Conservation (phyloP, 306 rosid species). For the Geum urbanum region DNA sequence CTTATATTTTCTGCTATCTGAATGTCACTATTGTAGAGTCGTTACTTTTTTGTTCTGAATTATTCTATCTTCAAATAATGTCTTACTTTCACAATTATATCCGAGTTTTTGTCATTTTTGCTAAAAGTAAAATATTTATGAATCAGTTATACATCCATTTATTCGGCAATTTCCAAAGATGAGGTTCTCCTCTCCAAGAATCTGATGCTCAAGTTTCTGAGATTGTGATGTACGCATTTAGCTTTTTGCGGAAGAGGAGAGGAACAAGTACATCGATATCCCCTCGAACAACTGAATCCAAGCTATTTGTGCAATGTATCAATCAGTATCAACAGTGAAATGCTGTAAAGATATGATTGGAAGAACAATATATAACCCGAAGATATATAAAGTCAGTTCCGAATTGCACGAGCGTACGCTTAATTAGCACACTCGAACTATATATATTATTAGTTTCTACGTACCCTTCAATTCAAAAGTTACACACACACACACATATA, state of each 20-base stretch:
- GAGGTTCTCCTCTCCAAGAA: slow-evolving; percentile 2
- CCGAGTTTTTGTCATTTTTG: background rate
- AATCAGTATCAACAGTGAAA: background rate
- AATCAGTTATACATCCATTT: background rate
- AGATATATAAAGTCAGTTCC: background rate
- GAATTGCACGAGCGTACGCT: background rate
- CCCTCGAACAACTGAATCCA: background rate
- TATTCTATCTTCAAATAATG: background rate
- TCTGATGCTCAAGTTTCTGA: slow-evolving; percentile 4
- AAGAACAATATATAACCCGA: background rate
- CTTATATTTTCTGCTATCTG: too few species aligned
- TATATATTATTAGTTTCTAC: too few species aligned
- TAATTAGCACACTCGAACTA: background rate
- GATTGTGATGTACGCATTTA: slow-evolving; percentile 9
- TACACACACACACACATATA: too few species aligned
- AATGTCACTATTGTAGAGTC: too few species aligned
- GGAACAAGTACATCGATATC: background rate
- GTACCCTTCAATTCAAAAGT: too few species aligned
- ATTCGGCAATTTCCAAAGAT: background rate
- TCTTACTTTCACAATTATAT: background rate
- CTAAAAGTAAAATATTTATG: background rate
- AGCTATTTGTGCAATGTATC: too few species aligned
- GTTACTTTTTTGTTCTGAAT: background rate
- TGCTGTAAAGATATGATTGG: background rate
- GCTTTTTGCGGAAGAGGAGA: background rate